Evolutionary conservation across 352 stramenopile genomes (phyloP).

Genomic region (Peronospora belbahrii): DNA sequence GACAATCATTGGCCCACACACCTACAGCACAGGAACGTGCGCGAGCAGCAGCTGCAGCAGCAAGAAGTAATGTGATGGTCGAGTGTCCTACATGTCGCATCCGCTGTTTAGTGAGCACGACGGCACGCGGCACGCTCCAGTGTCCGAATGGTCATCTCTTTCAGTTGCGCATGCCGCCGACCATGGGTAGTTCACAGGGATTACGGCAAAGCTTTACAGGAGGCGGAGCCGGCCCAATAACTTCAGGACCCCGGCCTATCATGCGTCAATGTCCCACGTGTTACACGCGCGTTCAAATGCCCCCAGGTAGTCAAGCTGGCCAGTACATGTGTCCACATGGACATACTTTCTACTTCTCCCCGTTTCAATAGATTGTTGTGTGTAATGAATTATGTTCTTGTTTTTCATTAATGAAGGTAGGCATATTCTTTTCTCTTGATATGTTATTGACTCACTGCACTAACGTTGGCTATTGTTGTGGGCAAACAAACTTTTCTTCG

Average conservation of each 20-base stretch:
- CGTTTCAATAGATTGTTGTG: conserved; percentile 40
- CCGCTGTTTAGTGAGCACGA: conserved; percentile 70
- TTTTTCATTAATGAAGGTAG: conserved; percentile 11
- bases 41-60: conserved; percentile 34
- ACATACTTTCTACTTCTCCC: conserved; percentile 82
- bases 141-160: conserved; percentile 73
- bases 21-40: conserved; percentile 66
- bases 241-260: conserved; percentile 36
- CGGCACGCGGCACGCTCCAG: conserved; percentile 57
- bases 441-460: no score
- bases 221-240: conserved; percentile 10
- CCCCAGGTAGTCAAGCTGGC: conserved; percentile 66
- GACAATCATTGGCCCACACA: conserved; percentile 62
- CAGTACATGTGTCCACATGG: conserved; percentile 87
- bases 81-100: conserved; percentile 69
- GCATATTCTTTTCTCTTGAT: neutral
- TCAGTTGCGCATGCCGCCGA: conserved; percentile 56
- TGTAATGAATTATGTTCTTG: conserved; percentile 2
- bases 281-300: conserved; percentile 85
- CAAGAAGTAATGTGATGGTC: conserved; percentile 64
- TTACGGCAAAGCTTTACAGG: conserved; percentile 32
- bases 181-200: conserved; percentile 33
- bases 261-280: conserved; percentile 85
- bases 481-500: neutral
- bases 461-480: no score